Evolutionary conservation across 2,329 filamentous ascomycete species (phyloP).

Genomic region (Aspergillus eucalypticola): DNA sequence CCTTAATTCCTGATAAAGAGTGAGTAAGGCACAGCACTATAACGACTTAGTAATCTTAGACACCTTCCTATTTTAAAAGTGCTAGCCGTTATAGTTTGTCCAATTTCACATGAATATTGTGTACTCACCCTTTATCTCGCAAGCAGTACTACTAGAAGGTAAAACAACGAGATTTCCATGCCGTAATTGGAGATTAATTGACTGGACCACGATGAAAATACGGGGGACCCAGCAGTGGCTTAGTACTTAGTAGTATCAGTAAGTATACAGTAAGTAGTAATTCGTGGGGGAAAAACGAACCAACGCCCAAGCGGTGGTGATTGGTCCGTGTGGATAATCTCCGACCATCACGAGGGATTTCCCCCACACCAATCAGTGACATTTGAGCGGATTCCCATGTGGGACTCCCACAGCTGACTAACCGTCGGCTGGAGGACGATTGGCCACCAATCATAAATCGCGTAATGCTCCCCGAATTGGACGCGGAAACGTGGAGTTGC

Average conservation of each 20-base stretch:
- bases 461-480: neutral
- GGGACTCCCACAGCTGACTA: constrained; percentile 11
- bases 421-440: neutral
- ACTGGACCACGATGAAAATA: neutral
- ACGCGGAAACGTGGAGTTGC: neutral
- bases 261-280: too few species aligned
- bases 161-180: too few species aligned
- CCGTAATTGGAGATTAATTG: too few species aligned
- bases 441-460: neutral
- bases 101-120: too few species aligned
- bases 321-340: constrained; percentile 8
- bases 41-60: neutral
- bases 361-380: constrained; percentile 14
- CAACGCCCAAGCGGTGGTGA: neutral
- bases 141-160: too few species aligned
- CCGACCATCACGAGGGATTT: constrained; percentile 5
- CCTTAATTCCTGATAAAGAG: neutral
- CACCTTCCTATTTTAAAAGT: neutral
- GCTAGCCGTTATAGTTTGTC: too few species aligned
- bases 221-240: neutral
- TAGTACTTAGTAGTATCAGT: neutral
- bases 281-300: neutral
- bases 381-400: constrained; percentile 20
- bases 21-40: too few species aligned
- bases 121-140: too few species aligned